Percentiles rank a stretch among this genome's conserved stretches.
Evolutionary conservation across 1,139 yeast species (phyloP).

Genomic region (Pichia cactophila): DNA sequence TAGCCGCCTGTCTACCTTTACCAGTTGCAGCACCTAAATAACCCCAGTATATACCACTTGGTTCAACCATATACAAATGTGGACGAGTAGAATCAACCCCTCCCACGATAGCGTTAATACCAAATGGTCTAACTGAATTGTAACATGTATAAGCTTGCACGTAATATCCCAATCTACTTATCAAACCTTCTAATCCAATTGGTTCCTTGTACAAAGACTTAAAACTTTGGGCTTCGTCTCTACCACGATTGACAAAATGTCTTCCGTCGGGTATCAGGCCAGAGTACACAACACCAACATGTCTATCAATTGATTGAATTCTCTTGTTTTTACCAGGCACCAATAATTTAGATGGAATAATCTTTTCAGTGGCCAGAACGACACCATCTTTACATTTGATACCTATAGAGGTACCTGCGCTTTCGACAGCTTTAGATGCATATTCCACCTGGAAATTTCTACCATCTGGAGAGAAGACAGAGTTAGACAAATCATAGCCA

Average conservation of each 20-base stretch:
- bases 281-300: constrained; percentile 89
- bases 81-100: constrained; percentile 88
- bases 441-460: constrained; percentile 98
- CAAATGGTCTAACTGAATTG: constrained; percentile 96
- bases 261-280: constrained; percentile 97
- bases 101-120: constrained; percentile 85
- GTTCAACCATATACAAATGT: constrained; percentile 94
- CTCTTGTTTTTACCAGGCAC: constrained; percentile 86
- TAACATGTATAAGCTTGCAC: constrained; percentile 95
- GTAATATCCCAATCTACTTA: constrained; percentile 83
- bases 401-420: constrained; percentile 93
- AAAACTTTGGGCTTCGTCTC: constrained; percentile 84
- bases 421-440: constrained; percentile 95
- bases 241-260: constrained; percentile 82
- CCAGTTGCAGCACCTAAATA: constrained; percentile 97
- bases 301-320: constrained; percentile 88
- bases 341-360: constrained; percentile 75
- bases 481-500: constrained; percentile 92
- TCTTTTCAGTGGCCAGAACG: constrained; percentile 93
- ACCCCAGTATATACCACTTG: constrained; percentile 97
- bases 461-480: constrained; percentile 79
- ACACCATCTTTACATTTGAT: constrained; percentile 88
- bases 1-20: constrained; percentile 94
- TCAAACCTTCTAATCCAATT: constrained; percentile 72
- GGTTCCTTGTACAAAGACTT: constrained; percentile 70